These are phyloP conservation scores for Geotrichum histeridarum DNA, from an alignment of 1,139 yeast genomes.

Conservation along the genomic window DNA sequence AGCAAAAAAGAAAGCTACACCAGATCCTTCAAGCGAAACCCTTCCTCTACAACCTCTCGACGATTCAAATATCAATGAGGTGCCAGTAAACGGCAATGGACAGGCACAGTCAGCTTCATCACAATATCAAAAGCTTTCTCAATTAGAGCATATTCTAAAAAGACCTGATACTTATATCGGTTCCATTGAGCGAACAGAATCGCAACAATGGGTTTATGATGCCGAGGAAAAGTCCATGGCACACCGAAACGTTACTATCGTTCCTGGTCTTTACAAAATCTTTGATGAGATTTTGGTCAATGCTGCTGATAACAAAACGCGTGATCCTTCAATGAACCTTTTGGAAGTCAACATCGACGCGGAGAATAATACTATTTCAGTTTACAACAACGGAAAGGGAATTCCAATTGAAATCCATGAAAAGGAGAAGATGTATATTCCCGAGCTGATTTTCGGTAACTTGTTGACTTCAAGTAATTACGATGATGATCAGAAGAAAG, in stretches of 20 bases:
- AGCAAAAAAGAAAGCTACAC: conserved; percentile 15
- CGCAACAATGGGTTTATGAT: conserved; percentile 83
- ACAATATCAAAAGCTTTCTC: conserved; percentile 89
- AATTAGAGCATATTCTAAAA: conserved; percentile 89
- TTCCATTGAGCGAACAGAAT: conserved; percentile 75
- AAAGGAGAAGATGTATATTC: conserved; percentile 88
- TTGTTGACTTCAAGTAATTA: conserved; percentile 91
- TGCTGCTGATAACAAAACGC: conserved; percentile 96
- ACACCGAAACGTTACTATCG: conserved; percentile 59
- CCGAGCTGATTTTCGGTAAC: conserved; percentile 94
- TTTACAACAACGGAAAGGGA: conserved; percentile 91
- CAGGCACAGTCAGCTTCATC: conserved; percentile 53
- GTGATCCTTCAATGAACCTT: conserved; percentile 85
- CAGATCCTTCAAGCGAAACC: conserved; percentile 1
- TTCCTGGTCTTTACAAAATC: conserved; percentile 93
- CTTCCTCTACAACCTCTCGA: conserved; percentile 9
- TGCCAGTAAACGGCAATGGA: conserved; percentile 14
- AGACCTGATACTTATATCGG: conserved; percentile 99
- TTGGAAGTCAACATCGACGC: conserved; percentile 75
- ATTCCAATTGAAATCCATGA: conserved; percentile 92
- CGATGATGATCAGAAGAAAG: conserved; percentile 91
- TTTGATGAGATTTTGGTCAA: conserved; percentile 96
- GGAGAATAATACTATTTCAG: conserved; percentile 69
- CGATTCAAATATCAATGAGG: conserved; percentile 11
- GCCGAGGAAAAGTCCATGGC: conserved; percentile 66